Evolutionary conservation across 2,329 filamentous ascomycete genomes (phyloP), one percentile per base, ranked within the genome.

Genomic region (Drechslera avenae): DNA sequence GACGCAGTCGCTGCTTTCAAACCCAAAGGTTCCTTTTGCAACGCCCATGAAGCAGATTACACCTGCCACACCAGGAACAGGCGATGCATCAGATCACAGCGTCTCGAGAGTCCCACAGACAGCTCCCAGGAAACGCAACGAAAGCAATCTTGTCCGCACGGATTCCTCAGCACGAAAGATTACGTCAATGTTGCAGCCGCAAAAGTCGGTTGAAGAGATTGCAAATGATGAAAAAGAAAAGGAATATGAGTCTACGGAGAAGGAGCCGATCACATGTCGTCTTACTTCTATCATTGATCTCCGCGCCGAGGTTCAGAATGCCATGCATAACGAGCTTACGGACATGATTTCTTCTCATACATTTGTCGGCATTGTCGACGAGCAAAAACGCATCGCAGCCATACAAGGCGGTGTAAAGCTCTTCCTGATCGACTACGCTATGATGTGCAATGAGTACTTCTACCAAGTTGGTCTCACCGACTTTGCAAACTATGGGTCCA

Each of bases 401-500:
- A 89, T 99, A 31, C 94, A 99, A 75, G 87, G 90, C 30, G 94
- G 93, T 12, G 88, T 97, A 7, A 96, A 92, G 69, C 82, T 99
- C 6, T 97, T 89, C 72, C 83, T 99, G 17, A 81, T 99, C 44
- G 94, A 99, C 73, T 99, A 99, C 67, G 94, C 91, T 9, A 86
- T 93, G 69, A 78, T 89, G 1, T 89, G 73, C 71, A 89, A 86
- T 55, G 93, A 97, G 64, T 95, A 93, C 72, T 95, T 97, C 72
- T 99, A 99, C 76, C 94, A 99, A 75, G 77, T 97, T 16, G 93
- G 91, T 0, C 82, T 99, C 30, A 96, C 91, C 0, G 91, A 99
- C 68, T 99, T 99, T 74, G 91, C 89, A 1, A 99, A 99, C 70
- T 97, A 96, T 66, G 94, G 94, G 2, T 74, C 80, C 17, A 91